phyloP scores from a whole-genome alignment of 352 stramenopile genomes.

The Nothophytophthora sp. region DNA sequence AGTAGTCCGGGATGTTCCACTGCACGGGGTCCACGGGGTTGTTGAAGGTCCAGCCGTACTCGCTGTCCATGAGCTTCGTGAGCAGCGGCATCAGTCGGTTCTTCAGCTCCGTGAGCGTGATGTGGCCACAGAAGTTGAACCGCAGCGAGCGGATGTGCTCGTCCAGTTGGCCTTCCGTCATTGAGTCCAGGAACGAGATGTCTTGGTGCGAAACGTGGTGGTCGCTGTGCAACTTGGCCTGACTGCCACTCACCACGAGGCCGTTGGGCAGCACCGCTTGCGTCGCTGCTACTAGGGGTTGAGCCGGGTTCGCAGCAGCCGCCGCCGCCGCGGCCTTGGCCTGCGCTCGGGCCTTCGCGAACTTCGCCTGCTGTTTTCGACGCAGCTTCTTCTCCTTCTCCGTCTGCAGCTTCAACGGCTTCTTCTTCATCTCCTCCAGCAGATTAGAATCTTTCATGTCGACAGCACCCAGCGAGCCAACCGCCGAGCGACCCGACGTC shows the following conservation, averaged over 20 bases:
- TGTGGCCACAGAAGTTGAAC: constrained; percentile 89
- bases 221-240: constrained; percentile 56
- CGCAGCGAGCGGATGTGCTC: constrained; percentile 89
- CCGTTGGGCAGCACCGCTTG: constrained; percentile 49
- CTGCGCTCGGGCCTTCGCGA: constrained; percentile 73
- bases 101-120: constrained; percentile 81
- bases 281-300: too few relatives aligned
- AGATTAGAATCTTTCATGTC: constrained; percentile 16
- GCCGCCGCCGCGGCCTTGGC: constrained; percentile 56
- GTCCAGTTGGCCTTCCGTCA: constrained; percentile 84
- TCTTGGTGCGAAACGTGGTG: constrained; percentile 78
- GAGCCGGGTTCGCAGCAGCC: constrained; percentile 3
- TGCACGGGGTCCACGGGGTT: constrained; percentile 95
- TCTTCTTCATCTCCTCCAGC: constrained; percentile 65
- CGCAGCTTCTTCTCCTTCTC: constrained; percentile 90
- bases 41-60: constrained; percentile 93
- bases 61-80: constrained; percentile 87
- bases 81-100: constrained; percentile 83
- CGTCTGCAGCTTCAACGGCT: constrained; percentile 71
- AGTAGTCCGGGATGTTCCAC: constrained; percentile 92
- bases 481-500: neutral
- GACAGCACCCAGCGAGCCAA: neutral
- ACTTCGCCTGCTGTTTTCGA: constrained; percentile 80
- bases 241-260: constrained; percentile 70
- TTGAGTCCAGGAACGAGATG: constrained; percentile 88